Evolutionary conservation across 768 basidiomycete species (phyloP).

Genomic region (Rhodotorula babjevae): DNA sequence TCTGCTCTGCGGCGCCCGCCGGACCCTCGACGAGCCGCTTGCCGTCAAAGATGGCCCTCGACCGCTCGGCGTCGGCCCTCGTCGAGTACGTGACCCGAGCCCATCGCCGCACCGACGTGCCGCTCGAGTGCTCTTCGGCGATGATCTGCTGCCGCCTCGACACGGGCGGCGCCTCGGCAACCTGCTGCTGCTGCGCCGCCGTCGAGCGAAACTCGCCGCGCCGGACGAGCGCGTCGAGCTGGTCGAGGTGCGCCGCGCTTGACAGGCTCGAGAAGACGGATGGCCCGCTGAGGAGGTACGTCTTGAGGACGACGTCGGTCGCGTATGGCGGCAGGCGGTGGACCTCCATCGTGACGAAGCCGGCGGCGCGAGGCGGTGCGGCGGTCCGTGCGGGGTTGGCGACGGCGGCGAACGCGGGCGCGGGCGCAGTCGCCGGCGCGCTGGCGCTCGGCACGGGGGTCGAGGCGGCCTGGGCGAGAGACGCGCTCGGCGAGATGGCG

Average conservation of each 20-base stretch:
- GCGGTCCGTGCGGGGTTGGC: background rate
- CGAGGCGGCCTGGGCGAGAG: too few relatives aligned
- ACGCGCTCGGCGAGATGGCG: too few relatives aligned
- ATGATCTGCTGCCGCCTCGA: too few relatives aligned
- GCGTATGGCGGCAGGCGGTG: background rate
- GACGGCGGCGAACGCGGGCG: too few relatives aligned
- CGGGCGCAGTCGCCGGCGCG: too few relatives aligned
- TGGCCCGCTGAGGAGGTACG: conserved; percentile 7
- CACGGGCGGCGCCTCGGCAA: too few relatives aligned
- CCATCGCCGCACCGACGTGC: too few relatives aligned
- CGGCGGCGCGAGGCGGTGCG: background rate
- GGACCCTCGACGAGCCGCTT: background rate
- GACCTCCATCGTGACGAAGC: background rate
- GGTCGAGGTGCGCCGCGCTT: too few relatives aligned
- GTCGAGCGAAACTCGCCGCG: background rate
- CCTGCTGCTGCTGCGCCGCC: too few relatives aligned
- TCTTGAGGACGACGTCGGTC: background rate
- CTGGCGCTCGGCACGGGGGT: too few relatives aligned
- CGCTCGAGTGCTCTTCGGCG: too few relatives aligned
- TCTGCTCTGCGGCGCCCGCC: background rate
- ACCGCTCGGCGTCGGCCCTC: background rate
- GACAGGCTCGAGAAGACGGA: background rate
- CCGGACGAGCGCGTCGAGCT: background rate
- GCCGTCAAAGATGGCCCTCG: background rate
- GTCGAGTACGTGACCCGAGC: background rate